phyloP scores from a whole-genome alignment of 2,329 filamentous ascomycete species.

The Salinomyces thailandicus region DNA sequence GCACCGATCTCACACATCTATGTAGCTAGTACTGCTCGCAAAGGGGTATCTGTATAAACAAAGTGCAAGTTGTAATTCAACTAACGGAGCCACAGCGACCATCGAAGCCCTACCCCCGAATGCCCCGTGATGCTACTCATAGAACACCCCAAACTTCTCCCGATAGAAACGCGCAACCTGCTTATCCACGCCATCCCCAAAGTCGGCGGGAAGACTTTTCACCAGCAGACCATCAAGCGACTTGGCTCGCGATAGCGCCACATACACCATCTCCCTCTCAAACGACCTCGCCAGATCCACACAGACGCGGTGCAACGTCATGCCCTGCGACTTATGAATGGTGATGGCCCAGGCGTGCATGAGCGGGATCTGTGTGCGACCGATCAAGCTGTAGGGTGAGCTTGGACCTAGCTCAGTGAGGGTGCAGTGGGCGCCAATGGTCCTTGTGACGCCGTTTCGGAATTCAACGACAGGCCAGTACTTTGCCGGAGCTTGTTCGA shows the following conservation, averaged over 20 bases:
- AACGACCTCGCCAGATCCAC: conserved; percentile 45
- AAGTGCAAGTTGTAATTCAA: no score
- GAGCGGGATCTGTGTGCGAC: conserved; percentile 52
- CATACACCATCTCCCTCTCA: conserved; percentile 51
- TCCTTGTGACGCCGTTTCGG: conserved; percentile 33
- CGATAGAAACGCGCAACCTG: neutral
- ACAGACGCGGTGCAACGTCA: conserved; percentile 48
- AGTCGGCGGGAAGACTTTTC: neutral
- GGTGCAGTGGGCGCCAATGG: conserved; percentile 41
- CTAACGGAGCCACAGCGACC: no score
- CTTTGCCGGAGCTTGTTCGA: neutral
- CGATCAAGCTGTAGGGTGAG: conserved; percentile 38
- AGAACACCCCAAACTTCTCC: no score
- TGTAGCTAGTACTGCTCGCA: no score
- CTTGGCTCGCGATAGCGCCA: conserved; percentile 48
- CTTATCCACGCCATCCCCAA: neutral
- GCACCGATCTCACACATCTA: no score
- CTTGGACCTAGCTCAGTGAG: conserved; percentile 37
- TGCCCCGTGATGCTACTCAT: no score
- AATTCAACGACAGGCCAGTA: conserved; percentile 40
- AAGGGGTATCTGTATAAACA: no score
- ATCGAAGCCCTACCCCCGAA: no score
- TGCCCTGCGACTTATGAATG: conserved; percentile 52
- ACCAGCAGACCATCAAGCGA: conserved; percentile 40
- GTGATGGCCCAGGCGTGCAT: conserved; percentile 51